Percentiles rank a stretch among this genome's conserved stretches.
phyloP scores from a whole-genome alignment of 2,329 filamentous ascomycete species.

The Seiridium unicorne region DNA sequence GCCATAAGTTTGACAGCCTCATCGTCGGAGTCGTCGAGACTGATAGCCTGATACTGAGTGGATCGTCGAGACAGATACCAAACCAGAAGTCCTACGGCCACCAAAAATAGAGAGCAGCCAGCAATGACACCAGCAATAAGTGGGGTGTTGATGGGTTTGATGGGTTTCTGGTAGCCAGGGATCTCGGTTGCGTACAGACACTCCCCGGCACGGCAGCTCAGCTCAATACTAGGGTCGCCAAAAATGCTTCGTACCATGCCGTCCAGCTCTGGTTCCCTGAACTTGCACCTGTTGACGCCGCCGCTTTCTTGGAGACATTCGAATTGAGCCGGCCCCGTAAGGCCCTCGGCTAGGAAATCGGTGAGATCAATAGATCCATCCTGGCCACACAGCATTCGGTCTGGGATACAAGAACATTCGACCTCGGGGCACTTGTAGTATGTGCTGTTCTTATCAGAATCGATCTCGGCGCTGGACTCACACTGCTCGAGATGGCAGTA shows the following conservation, averaged over 20 bases:
- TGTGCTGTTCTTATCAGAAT: slow-evolving; percentile 73
- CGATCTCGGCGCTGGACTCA: slow-evolving; percentile 67
- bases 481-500: slow-evolving; percentile 89
- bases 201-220: slow-evolving; percentile 83
- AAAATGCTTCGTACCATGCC: slow-evolving; percentile 84
- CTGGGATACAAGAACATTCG: slow-evolving; percentile 82
- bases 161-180: slow-evolving; percentile 81
- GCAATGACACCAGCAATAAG: slow-evolving; percentile 94
- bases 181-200: slow-evolving; percentile 92
- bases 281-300: slow-evolving; percentile 66
- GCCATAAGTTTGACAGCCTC: slow-evolving; percentile 83
- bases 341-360: slow-evolving; percentile 80
- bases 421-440: slow-evolving; percentile 83
- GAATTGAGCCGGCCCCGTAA: slow-evolving; percentile 86
- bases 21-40: slow-evolving; percentile 86
- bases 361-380: slow-evolving; percentile 87
- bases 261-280: slow-evolving; percentile 92
- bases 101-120: slow-evolving; percentile 79
- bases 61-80: slow-evolving; percentile 86
- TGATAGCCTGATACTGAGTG: slow-evolving; percentile 69
- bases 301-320: slow-evolving; percentile 68
- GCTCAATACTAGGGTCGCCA: slow-evolving; percentile 83
- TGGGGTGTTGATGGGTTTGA: slow-evolving; percentile 96
- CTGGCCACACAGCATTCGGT: slow-evolving; percentile 91
- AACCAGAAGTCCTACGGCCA: slow-evolving; percentile 76